Conservation (phyloP, 2,329 filamentous ascomycete genomes). For the Thelonectria rubi region DNA sequence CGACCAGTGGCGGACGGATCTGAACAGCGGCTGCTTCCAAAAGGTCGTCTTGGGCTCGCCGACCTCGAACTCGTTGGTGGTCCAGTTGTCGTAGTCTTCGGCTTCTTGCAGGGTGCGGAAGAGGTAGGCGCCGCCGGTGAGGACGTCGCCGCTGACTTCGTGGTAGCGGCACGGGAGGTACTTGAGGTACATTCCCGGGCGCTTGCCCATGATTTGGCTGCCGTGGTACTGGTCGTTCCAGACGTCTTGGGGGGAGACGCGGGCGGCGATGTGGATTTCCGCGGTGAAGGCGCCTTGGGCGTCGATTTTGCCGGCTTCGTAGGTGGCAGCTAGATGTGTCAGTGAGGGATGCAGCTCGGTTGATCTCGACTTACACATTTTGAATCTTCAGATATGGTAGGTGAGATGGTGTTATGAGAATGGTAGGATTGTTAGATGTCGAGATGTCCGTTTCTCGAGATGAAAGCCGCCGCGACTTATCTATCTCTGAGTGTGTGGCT, state of each 20-base stretch:
- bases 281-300: slow-evolving; percentile 31
- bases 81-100: slow-evolving; percentile 28
- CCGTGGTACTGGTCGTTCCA: slow-evolving; percentile 30
- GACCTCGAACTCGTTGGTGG: slow-evolving; percentile 35
- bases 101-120: slow-evolving; percentile 30
- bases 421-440: too few relatives aligned
- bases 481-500: too few relatives aligned
- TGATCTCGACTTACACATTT: too few relatives aligned
- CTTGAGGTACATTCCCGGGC: slow-evolving; percentile 35
- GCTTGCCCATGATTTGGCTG: slow-evolving; percentile 30
- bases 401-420: too few relatives aligned
- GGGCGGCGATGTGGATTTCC: slow-evolving; percentile 25
- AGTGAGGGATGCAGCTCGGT: too few relatives aligned
- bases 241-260: slow-evolving; percentile 29
- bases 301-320: slow-evolving; percentile 19
- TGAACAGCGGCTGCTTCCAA: slow-evolving; percentile 35
- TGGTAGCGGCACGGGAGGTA: slow-evolving; percentile 30
- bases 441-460: too few relatives aligned
- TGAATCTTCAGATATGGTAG: too few relatives aligned
- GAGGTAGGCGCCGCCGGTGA: slow-evolving; percentile 31
- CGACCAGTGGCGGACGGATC: slow-evolving; percentile 19
- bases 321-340: too few relatives aligned
- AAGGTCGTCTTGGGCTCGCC: slow-evolving; percentile 33
- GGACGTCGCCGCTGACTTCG: slow-evolving; percentile 28
- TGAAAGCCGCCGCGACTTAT: too few relatives aligned